A percentile compares a stretch with the other conserved stretches of the same genome.
phyloP scores from a whole-genome alignment of 208 protist genomes.

The Trypanosoma platydactyli region DNA sequence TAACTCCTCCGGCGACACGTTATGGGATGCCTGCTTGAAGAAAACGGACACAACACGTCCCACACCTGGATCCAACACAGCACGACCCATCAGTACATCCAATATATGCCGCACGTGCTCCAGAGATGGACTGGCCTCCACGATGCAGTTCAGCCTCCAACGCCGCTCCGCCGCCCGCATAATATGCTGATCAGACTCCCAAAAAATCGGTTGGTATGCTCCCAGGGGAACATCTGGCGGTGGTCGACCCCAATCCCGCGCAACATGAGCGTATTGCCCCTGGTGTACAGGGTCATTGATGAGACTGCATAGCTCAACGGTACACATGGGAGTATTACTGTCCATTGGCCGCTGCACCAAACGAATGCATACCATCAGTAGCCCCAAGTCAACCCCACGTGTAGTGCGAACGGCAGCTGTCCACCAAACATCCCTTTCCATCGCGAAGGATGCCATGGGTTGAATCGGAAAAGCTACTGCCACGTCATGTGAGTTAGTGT shows the following conservation, averaged over 20 bases:
- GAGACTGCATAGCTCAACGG: constrained; percentile 40
- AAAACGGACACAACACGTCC: constrained; percentile 47
- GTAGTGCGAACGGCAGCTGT: constrained; percentile 60
- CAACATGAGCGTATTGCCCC: constrained; percentile 65
- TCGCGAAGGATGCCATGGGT: constrained; percentile 38
- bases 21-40: constrained; percentile 34
- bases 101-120: constrained; percentile 87
- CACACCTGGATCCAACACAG: constrained; percentile 36
- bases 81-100: constrained; percentile 74
- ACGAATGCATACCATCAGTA: constrained; percentile 61
- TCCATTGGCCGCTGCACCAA: constrained; percentile 55
- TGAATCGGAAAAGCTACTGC: constrained; percentile 59
- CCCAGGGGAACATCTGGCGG: constrained; percentile 54
- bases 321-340: constrained; percentile 46
- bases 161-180: constrained; percentile 53
- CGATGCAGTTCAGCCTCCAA: constrained; percentile 53
- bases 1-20: constrained; percentile 49
- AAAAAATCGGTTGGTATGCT: constrained; percentile 75
- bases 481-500: constrained; percentile 53
- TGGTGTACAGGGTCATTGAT: constrained; percentile 87
- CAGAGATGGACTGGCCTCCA: constrained; percentile 56
- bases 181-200: constrained; percentile 72
- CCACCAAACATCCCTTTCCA: constrained; percentile 82
- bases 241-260: constrained; percentile 45
- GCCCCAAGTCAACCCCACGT: constrained; percentile 57